Percentiles rank a stretch among this genome's conserved stretches.
Conservation (phyloP, 352 stramenopile genomes). For the Globisporangium takayamanum region DNA sequence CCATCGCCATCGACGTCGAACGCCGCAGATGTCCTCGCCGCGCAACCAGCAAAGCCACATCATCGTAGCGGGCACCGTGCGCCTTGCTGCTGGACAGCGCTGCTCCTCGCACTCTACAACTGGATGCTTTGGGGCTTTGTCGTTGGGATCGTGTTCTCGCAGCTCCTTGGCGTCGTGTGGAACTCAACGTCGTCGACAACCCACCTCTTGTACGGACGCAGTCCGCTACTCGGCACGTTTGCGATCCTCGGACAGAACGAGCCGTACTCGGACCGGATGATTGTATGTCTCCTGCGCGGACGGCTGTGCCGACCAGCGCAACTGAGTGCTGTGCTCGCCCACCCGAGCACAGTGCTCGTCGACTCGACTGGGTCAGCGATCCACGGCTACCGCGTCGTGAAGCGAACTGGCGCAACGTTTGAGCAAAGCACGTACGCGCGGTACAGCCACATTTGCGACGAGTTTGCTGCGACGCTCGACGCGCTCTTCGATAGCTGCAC, state of each 20-base stretch:
- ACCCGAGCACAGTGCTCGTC: no score
- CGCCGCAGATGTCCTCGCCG: no score
- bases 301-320: constrained; percentile 22
- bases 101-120: constrained; percentile 6
- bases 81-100: no score
- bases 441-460: constrained; percentile 9
- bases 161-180: constrained; percentile 11
- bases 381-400: no score
- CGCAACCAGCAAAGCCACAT: no score
- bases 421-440: no score
- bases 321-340: constrained; percentile 2
- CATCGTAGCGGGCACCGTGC: no score
- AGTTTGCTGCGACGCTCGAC: constrained; percentile 15
- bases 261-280: constrained; percentile 29
- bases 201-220: constrained; percentile 8
- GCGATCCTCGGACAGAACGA: constrained; percentile 26
- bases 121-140: constrained; percentile 7
- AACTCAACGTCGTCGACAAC: constrained; percentile 1
- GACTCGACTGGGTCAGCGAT: no score
- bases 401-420: no score
- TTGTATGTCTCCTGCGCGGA: constrained; percentile 26
- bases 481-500: constrained; percentile 13
- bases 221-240: constrained; percentile 9
- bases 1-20: no score
- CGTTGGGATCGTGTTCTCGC: constrained; percentile 6